Conservation (phyloP, 2,329 filamentous ascomycete species). For the Microdochium nivale region DNA sequence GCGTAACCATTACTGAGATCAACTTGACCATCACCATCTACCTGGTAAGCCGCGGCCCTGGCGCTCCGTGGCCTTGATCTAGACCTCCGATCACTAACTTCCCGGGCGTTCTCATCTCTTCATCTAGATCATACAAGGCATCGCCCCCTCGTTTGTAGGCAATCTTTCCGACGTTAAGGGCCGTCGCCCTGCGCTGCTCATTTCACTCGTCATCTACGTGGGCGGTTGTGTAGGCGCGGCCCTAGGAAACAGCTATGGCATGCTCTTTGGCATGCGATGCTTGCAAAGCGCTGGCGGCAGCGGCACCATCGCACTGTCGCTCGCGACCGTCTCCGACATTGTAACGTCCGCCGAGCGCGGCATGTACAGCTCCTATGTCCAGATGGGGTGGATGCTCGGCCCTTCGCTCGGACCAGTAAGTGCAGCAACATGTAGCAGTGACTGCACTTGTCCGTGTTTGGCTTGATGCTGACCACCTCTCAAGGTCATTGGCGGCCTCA, state of each 20-base stretch:
- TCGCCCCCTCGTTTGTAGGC: constrained; percentile 28
- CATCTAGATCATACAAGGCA: constrained; percentile 26
- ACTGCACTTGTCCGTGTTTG: not conserved
- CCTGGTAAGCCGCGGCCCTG: constrained; percentile 19
- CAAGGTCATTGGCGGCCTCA: constrained; percentile 19
- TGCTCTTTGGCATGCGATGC: constrained; percentile 28
- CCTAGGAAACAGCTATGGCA: constrained; percentile 21
- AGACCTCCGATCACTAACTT: not conserved
- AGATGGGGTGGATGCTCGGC: constrained; percentile 20
- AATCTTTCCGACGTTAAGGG: constrained; percentile 27
- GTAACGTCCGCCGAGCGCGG: constrained; percentile 26
- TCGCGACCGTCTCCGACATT: constrained; percentile 28
- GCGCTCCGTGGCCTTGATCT: not conserved
- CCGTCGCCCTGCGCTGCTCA: constrained; percentile 25
- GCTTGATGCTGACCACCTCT: not conserved
- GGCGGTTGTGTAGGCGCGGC: constrained; percentile 23
- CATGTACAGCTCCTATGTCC: constrained; percentile 28
- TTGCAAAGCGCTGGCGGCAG: constrained; percentile 34
- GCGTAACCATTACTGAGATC: constrained; percentile 30
- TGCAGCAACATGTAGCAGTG: not conserved
- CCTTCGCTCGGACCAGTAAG: constrained; percentile 23
- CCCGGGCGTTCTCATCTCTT: not conserved
- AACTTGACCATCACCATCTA: constrained; percentile 43
- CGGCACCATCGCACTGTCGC: constrained; percentile 30
- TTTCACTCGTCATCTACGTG: constrained; percentile 24